Evolutionary conservation across 768 basidiomycete genomes (phyloP).

Genomic region (Postia placenta): DNA sequence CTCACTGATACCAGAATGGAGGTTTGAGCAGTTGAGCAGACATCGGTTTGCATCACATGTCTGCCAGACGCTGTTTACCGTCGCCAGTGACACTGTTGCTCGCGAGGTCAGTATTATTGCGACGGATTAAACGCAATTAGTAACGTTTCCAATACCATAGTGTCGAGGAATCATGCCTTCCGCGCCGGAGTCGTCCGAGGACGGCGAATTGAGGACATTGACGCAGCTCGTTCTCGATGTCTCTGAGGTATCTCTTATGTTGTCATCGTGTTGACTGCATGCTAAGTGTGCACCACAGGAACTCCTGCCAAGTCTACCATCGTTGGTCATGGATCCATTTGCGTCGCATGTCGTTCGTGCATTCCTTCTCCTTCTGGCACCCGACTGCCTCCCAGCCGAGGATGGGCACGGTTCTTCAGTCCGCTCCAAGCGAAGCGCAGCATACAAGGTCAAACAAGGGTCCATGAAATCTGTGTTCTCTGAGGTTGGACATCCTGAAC

Average conservation of each 20-base stretch:
- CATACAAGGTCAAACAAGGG: constrained; percentile 79
- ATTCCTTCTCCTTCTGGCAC: constrained; percentile 71
- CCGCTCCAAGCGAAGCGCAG: constrained; percentile 81
- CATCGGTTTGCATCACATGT: constrained; percentile 96
- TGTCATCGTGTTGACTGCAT: neutral
- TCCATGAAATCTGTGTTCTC: constrained; percentile 75
- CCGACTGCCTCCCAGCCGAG: constrained; percentile 39
- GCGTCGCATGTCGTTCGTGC: constrained; percentile 88
- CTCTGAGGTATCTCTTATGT: constrained; percentile 43
- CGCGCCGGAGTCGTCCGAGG: constrained; percentile 35
- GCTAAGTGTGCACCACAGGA: constrained; percentile 43
- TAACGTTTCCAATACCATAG: constrained; percentile 26
- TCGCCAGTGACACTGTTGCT: constrained; percentile 55
- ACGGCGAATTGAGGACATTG: constrained; percentile 63
- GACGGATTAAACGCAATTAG: neutral
- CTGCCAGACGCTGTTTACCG: constrained; percentile 79
- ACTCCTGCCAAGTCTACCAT: constrained; percentile 53
- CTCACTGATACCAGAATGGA: constrained; percentile 20
- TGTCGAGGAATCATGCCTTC: constrained; percentile 47
- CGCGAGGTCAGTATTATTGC: constrained; percentile 49
- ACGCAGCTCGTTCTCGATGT: constrained; percentile 59
- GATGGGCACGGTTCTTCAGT: constrained; percentile 32
- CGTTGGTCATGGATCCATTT: constrained; percentile 77
- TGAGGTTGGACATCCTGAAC: constrained; percentile 19
- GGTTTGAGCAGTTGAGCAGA: constrained; percentile 57